phyloP scores from a whole-genome alignment of 1,284 basidiomycete genomes.

The Macrocybe sp. region DNA sequence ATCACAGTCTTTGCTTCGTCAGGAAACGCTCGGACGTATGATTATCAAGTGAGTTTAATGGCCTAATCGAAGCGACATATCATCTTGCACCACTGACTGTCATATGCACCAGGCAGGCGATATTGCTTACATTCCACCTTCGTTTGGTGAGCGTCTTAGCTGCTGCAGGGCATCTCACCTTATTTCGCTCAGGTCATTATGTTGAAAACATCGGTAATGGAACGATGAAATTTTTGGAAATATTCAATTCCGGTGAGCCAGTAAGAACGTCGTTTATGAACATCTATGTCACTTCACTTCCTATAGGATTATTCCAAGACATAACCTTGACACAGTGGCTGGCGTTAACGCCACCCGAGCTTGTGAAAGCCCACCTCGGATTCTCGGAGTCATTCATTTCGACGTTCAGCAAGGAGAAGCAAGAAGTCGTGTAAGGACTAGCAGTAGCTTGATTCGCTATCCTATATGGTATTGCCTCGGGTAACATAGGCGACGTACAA shows the following conservation, averaged over 20 bases:
- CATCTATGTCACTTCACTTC: slow-evolving; percentile 5
- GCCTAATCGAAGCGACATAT: too few species aligned
- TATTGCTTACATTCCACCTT: slow-evolving; percentile 50
- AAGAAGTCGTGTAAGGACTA: slow-evolving; percentile 7
- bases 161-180: too few species aligned
- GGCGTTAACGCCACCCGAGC: slow-evolving; percentile 45
- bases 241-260: slow-evolving; percentile 48
- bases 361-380: slow-evolving; percentile 51
- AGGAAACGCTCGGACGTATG: slow-evolving; percentile 56
- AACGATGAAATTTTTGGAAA: slow-evolving; percentile 54
- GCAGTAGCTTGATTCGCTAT: not conserved
- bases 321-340: slow-evolving; percentile 49
- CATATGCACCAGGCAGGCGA: slow-evolving; percentile 42
- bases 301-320: slow-evolving; percentile 31
- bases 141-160: slow-evolving; percentile 32
- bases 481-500: not conserved
- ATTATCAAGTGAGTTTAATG: slow-evolving; percentile 42
- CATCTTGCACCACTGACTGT: not conserved
- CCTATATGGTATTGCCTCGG: not conserved
- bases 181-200: slow-evolving; percentile 45
- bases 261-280: not conserved
- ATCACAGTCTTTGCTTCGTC: slow-evolving; percentile 57
- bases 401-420: slow-evolving; percentile 29
- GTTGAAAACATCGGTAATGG: slow-evolving; percentile 66
- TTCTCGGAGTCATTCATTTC: slow-evolving; percentile 40